A percentile compares a stretch with the other conserved stretches of the same genome.
Conservation (phyloP, 345 rosid genomes). For the Eutrema heterophyllum region DNA sequence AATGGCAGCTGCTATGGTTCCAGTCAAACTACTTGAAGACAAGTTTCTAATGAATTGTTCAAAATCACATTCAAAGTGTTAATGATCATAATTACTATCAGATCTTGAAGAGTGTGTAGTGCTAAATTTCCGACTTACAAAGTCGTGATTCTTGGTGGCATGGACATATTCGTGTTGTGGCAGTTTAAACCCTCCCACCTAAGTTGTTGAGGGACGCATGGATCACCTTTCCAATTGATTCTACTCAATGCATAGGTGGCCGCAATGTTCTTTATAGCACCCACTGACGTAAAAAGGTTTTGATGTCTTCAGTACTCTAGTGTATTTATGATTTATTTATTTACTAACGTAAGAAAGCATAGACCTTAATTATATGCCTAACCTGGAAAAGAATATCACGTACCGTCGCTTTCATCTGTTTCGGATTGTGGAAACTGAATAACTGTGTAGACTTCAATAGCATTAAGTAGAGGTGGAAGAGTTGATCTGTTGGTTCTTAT, state of each 20-base stretch:
- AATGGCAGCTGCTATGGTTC: slow-evolving; percentile 29
- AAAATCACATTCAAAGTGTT: neutral
- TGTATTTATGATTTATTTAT: neutral
- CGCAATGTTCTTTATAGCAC: neutral
- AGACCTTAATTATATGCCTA: too few relatives aligned
- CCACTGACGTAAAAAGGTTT: neutral
- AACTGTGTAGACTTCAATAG: slow-evolving; percentile 19
- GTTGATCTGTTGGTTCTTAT: slow-evolving; percentile 13
- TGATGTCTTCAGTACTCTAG: neutral
- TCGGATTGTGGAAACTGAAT: slow-evolving; percentile 3
- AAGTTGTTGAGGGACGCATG: slow-evolving; percentile 3
- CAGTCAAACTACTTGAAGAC: slow-evolving; percentile 38
- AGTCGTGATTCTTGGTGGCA: slow-evolving; percentile 5
- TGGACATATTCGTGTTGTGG: neutral
- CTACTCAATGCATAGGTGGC: neutral
- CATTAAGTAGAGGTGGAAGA: slow-evolving; percentile 35
- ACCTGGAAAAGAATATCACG: neutral
- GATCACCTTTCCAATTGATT: slow-evolving; percentile 15
- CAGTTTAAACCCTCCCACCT: slow-evolving; percentile 1
- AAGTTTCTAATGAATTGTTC: slow-evolving; percentile 16
- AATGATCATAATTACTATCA: neutral
- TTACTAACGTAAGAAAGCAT: neutral
- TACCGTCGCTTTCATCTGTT: slow-evolving; percentile 31
- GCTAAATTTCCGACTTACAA: neutral
- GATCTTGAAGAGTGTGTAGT: neutral